Conservation (phyloP, 164 flowering plant species). For the Paratinospora sagittata region DNA sequence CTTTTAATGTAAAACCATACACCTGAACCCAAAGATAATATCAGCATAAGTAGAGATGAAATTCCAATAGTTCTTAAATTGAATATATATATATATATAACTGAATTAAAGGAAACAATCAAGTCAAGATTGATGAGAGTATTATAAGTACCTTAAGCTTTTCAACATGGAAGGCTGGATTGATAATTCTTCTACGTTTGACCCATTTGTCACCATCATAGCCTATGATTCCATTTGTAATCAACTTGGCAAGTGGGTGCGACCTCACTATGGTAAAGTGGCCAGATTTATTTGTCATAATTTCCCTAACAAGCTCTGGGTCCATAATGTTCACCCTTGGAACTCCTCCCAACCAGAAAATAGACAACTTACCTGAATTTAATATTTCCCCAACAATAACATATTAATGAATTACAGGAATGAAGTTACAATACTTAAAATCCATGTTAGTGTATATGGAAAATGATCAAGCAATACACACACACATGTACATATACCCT, state of each 20-base stretch:
- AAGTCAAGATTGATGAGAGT: background rate
- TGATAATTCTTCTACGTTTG: constrained; percentile 24
- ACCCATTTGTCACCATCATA: constrained; percentile 26
- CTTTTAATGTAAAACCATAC: no score
- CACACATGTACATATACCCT: no score
- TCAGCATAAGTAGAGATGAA: background rate
- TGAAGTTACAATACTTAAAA: background rate
- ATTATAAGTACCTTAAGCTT: constrained; percentile 24
- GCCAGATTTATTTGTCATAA: constrained; percentile 10
- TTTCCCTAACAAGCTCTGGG: constrained; percentile 9
- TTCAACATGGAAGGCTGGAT: constrained; percentile 26
- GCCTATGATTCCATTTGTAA: constrained; percentile 12
- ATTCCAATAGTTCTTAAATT: no score
- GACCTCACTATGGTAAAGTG: background rate
- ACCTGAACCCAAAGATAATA: background rate
- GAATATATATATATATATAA: no score
- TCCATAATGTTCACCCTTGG: constrained; percentile 11
- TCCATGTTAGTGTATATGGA: no score
- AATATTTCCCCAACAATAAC: background rate
- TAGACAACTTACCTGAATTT: constrained; percentile 14
- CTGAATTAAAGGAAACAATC: no score
- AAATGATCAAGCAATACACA: no score
- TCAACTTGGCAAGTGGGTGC: constrained; percentile 5
- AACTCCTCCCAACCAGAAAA: constrained; percentile 10
- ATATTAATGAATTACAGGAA: background rate